Evolutionary conservation across 2,329 filamentous ascomycete species (phyloP), one percentile per base, ranked within the genome.

Genomic region (Colletotrichum limetticola): DNA sequence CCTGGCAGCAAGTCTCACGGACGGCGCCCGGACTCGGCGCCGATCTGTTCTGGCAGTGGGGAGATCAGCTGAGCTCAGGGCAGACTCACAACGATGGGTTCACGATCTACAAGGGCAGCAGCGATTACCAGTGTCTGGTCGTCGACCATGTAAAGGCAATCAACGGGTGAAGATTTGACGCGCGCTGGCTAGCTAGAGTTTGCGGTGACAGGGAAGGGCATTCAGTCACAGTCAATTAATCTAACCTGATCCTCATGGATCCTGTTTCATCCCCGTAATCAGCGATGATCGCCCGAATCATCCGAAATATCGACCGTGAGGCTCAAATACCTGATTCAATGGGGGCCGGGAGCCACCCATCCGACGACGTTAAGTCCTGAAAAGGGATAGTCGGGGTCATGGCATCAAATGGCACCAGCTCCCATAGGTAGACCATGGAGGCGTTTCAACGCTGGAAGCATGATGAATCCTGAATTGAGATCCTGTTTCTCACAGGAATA

Each of bases 41-140:
- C 3, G 80, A 81, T 63, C 60, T 79, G 49, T 80, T 80, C 71
- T 81, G 79, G 79, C 79, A 81, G 65, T 80, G 79, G 77, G 79
- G 79, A 12, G 79, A 81, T 68, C 72, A 60, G 26, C 66, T 82
- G 16, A 82, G 82, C 78, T 79, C 72, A 3, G 83, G 84, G 4
- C 79, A 79, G 75, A 80, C 83, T 2, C 76, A 78, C 37, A 77
- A 83, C 60, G 83, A 85, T 59, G 82, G 81, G 28, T 80, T 82
- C 60, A 85, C 83, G 5, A 81, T 85, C 66, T 84, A 83, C 72
- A 81, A 80, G n/a, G 81, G 80, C 22, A 81, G 78, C 16, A 76
- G 73, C 35, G 80, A 84, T 19, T 84, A 80, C 73, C 78, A 79
- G 7, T 85, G 83, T 62, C 74, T 85, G 64, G 80, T 84, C 57